phyloP scores from a whole-genome alignment of 208 protist species.

The Acanthamoeba quina region DNA sequence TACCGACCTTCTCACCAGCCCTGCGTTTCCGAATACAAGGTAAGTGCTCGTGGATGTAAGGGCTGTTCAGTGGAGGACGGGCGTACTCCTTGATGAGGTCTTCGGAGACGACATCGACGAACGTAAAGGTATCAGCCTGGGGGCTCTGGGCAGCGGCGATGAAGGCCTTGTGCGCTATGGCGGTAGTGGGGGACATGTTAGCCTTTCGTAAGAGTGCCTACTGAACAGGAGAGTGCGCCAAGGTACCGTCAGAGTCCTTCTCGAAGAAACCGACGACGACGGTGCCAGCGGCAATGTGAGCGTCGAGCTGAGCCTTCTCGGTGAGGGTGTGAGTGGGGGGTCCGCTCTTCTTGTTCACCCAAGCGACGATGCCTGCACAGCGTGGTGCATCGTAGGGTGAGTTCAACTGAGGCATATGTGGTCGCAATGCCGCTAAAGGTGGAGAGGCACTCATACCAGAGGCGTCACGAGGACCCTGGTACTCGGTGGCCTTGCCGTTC shows the following conservation, averaged over 20 bases:
- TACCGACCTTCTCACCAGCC: slow-evolving; percentile 25
- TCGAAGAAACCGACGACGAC: slow-evolving; percentile 69
- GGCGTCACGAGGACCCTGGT: slow-evolving; percentile 14
- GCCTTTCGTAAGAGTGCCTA: not conserved
- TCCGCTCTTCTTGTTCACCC: slow-evolving; percentile 68
- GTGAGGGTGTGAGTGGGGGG: slow-evolving; percentile 42
- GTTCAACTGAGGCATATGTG: not conserved
- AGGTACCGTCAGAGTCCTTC: slow-evolving; percentile 48
- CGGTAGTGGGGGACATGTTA: not conserved
- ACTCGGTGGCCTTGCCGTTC: slow-evolving; percentile 6
- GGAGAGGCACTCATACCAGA: not conserved
- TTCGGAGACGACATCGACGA: slow-evolving; percentile 31
- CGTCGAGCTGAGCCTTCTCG: slow-evolving; percentile 48
- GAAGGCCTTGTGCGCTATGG: slow-evolving; percentile 67
- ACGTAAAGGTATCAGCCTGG: not conserved
- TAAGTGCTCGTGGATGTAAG: not conserved
- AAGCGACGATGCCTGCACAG: slow-evolving; percentile 44
- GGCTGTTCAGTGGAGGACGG: not conserved
- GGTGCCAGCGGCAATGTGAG: not conserved
- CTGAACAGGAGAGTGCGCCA: not conserved
- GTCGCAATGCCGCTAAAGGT: not conserved
- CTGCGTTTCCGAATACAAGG: not conserved
- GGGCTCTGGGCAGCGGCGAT: not conserved
- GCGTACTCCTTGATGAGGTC: slow-evolving; percentile 48
- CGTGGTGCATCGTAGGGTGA: not conserved